These are phyloP conservation scores for Pythium graminicola DNA, from an alignment of 352 stramenopile genomes.

Conservation along the genomic window DNA sequence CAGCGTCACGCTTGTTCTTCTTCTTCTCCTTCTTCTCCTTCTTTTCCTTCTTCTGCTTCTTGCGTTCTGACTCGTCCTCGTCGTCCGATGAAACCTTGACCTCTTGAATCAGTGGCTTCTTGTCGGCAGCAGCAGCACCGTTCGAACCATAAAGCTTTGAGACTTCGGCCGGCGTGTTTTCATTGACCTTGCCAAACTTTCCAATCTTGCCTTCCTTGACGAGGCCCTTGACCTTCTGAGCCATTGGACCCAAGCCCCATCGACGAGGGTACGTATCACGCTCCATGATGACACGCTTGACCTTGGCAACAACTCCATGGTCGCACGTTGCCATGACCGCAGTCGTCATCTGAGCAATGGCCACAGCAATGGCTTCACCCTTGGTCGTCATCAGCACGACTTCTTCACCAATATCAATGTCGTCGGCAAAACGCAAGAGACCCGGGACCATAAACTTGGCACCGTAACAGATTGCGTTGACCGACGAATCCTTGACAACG, in stretches of 20 bases:
- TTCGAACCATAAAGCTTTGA: constrained; percentile 68
- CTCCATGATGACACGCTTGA: constrained; percentile 99
- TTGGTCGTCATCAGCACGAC: constrained; percentile 99
- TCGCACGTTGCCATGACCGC: constrained; percentile 99
- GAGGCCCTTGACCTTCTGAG: constrained; percentile 98
- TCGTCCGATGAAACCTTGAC: constrained; percentile 30
- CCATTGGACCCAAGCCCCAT: constrained; percentile 99
- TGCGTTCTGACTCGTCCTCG: constrained; percentile 36
- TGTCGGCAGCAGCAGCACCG: constrained; percentile 21
- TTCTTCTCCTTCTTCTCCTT: constrained; percentile 76
- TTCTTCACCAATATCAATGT: constrained; percentile 98
- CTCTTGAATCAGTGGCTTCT: constrained; percentile 61
- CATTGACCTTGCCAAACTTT: constrained; percentile 88
- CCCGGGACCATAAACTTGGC: constrained; percentile 99
- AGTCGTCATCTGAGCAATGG: constrained; percentile 99
- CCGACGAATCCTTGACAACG: constrained; percentile 99
- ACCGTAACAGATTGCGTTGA: constrained; percentile 99
- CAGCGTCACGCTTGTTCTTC: constrained; percentile 70
- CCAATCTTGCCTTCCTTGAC: constrained; percentile 92
- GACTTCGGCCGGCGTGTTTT: constrained; percentile 73
- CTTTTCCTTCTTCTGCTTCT: constrained; percentile 60
- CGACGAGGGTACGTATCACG: constrained; percentile 98
- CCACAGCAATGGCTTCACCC: constrained; percentile 98
- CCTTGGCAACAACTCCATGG: constrained; percentile 99
- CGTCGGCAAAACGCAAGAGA: constrained; percentile 97